Evolutionary conservation across 257 asterid species (phyloP).

Genomic region (Haberlea rhodopensis): DNA sequence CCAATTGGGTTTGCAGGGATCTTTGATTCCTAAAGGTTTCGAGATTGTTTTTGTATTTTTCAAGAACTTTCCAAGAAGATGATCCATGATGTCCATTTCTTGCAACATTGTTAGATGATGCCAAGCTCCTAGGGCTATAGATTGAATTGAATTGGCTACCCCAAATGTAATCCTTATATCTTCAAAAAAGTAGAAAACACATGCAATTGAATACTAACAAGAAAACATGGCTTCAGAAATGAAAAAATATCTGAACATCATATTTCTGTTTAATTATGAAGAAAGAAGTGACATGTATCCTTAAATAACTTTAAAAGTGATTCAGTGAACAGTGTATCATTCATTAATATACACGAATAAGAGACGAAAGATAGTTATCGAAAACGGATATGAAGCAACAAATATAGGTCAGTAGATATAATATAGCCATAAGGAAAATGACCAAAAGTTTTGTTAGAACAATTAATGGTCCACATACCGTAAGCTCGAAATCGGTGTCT

Average conservation of each 20-base stretch:
- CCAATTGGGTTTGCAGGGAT: slow-evolving; percentile 30
- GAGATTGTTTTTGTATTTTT: slow-evolving; percentile 23
- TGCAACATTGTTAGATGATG: slow-evolving; percentile 27
- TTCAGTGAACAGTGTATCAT: background rate
- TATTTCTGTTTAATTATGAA: too few relatives aligned
- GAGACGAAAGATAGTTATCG: too few relatives aligned
- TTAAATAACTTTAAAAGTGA: background rate
- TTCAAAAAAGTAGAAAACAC: slow-evolving; percentile 8
- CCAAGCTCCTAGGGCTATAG: slow-evolving; percentile 38
- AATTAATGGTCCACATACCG: slow-evolving; percentile 30
- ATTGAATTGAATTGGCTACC: slow-evolving; percentile 33
- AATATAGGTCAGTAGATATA: too few relatives aligned
- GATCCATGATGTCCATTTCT: slow-evolving; percentile 33
- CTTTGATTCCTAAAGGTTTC: slow-evolving; percentile 25
- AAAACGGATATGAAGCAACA: too few relatives aligned
- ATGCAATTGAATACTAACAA: background rate
- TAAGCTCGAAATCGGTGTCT: slow-evolving; percentile 45
- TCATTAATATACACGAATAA: background rate
- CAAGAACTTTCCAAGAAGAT: slow-evolving; percentile 33
- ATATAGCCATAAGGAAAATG: too few relatives aligned
- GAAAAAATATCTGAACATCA: too few relatives aligned
- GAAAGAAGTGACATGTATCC: too few relatives aligned
- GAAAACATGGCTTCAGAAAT: too few relatives aligned
- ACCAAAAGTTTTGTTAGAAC: background rate
- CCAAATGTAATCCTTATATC: slow-evolving; percentile 51